phyloP scores from a whole-genome alignment of 148 eudicot genomes.

The Nepenthes mirabilis region DNA sequence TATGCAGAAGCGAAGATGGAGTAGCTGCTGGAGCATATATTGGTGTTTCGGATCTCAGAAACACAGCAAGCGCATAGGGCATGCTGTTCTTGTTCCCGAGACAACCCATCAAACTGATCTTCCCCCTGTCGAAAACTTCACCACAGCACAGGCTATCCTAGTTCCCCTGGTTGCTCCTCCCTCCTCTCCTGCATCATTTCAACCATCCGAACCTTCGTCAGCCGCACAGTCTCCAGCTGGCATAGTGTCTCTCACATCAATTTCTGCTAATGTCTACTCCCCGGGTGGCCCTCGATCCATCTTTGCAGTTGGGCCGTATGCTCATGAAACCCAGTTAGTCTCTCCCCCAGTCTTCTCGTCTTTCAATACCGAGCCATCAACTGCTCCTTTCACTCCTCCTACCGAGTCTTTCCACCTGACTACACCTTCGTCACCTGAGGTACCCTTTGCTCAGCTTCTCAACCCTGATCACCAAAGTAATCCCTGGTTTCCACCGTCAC shows the following conservation, averaged over 20 bases:
- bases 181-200: conserved; percentile 92
- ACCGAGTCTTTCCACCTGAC: conserved; percentile 88
- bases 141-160: conserved; percentile 28
- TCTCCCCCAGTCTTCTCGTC: conserved; percentile 97
- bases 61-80: conserved; percentile 51
- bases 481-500: conserved; percentile 35
- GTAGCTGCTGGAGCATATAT: conserved; percentile 51
- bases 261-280: conserved; percentile 58
- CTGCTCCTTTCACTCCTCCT: conserved; percentile 95
- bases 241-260: conserved; percentile 38
- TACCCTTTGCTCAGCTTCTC: conserved; percentile 83
- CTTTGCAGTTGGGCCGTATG: conserved; percentile 88
- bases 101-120: conserved; percentile 21
- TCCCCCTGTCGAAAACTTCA: conserved; percentile 20
- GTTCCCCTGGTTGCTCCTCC: conserved; percentile 87
- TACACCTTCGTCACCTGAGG: conserved; percentile 97
- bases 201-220: conserved; percentile 88
- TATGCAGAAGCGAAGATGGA: conserved; percentile 80
- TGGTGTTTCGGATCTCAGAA: conserved; percentile 72
- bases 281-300: conserved; percentile 79
- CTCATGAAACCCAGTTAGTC: conserved; percentile 86
- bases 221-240: conserved; percentile 69
- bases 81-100: conserved; percentile 73
- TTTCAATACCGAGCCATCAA: conserved; percentile 82
- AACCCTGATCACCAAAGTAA: conserved; percentile 44